Evolutionary conservation across 768 basidiomycete species (phyloP).

Genomic region (Leccinum variicolor): DNA sequence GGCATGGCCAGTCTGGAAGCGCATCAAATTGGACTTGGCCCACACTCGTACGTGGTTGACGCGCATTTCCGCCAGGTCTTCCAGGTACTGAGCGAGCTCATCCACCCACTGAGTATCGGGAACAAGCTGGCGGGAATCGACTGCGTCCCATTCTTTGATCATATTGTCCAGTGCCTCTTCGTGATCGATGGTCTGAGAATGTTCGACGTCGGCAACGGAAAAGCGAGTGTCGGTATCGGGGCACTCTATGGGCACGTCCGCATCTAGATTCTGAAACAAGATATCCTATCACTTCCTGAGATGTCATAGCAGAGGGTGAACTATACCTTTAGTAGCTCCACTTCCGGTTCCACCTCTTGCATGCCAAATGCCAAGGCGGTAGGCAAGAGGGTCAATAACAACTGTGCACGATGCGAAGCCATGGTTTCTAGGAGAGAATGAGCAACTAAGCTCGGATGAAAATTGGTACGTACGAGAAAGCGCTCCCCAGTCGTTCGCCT

Average conservation of each 20-base stretch:
- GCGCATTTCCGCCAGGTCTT: conserved; percentile 41
- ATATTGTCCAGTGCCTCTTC: conserved; percentile 16
- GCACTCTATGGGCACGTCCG: conserved; percentile 37
- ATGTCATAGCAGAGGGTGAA: neutral
- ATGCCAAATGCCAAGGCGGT: conserved; percentile 48
- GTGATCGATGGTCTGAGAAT: conserved; percentile 8
- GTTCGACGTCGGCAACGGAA: conserved; percentile 24
- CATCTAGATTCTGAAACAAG: conserved; percentile 49
- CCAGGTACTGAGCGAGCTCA: conserved; percentile 38
- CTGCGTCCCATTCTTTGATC: conserved; percentile 30
- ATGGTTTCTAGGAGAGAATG: conserved; percentile 38
- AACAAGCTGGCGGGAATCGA: conserved; percentile 30
- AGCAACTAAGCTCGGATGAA: neutral
- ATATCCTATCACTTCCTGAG: neutral
- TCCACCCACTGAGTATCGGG: conserved; percentile 43
- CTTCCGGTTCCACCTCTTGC: conserved; percentile 42
- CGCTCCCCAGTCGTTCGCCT: conserved; percentile 64
- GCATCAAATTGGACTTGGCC: conserved; percentile 45
- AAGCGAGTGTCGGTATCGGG: conserved; percentile 37
- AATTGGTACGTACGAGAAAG: conserved; percentile 42
- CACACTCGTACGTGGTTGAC: conserved; percentile 47
- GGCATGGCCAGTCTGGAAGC: conserved; percentile 46
- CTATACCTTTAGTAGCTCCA: conserved; percentile 48
- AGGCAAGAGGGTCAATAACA: conserved; percentile 39
- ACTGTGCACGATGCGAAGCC: conserved; percentile 42